A percentile compares a stretch with the other conserved stretches of the same genome.
phyloP scores from a whole-genome alignment of 179 eudicot genomes.

The Silene vulgaris region DNA sequence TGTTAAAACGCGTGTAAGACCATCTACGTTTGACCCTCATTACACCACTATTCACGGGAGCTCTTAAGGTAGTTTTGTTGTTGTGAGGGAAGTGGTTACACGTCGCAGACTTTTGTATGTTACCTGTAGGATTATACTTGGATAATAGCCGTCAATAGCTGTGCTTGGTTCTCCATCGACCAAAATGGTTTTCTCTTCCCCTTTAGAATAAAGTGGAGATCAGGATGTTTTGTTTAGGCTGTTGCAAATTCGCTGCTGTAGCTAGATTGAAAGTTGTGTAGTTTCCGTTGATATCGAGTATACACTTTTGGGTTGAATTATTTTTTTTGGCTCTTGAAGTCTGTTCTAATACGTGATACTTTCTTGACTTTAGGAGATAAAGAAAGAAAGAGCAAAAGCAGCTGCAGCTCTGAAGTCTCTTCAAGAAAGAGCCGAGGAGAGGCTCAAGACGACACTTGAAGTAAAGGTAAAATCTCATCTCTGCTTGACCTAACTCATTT shows the following conservation, averaged over 20 bases:
- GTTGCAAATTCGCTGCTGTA: neutral
- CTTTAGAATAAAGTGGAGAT: neutral
- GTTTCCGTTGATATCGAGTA: neutral
- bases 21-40: neutral
- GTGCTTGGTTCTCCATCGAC: neutral
- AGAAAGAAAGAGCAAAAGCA: constrained; percentile 74
- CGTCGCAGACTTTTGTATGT: neutral
- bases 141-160: neutral
- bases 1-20: neutral
- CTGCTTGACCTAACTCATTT: neutral
- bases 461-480: constrained; percentile 52
- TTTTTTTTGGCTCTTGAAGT: neutral
- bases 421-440: constrained; percentile 71
- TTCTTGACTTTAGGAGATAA: constrained; percentile 52
- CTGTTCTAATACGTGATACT: constrained; percentile 6
- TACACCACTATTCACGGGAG: neutral
- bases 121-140: neutral
- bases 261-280: neutral
- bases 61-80: neutral
- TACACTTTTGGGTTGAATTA: neutral
- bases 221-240: neutral
- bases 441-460: constrained; percentile 61
- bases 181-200: neutral
- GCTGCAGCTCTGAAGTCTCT: constrained; percentile 83
- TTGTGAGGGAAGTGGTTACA: neutral